These are phyloP conservation scores for Sphagnum magellanicum DNA, from an alignment of 228 moss, liverwort and hornwort genomes.

Conservation along the genomic window DNA sequence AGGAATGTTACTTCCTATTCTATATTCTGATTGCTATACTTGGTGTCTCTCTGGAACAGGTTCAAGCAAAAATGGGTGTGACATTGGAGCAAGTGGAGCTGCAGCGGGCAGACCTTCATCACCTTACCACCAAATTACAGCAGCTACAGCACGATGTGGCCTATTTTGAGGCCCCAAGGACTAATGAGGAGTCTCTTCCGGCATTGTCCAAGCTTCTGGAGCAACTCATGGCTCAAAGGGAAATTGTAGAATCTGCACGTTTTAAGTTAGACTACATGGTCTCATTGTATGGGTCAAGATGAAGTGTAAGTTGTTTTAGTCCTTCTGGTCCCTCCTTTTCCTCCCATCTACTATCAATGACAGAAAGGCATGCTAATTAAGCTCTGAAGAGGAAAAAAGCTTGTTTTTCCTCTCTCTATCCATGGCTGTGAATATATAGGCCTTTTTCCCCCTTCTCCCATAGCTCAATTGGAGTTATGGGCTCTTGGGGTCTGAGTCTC, in stretches of 20 bases:
- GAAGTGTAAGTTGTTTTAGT: no score
- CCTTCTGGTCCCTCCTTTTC: no score
- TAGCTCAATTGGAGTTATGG: no score
- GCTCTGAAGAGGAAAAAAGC: no score
- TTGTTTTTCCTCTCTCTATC: no score
- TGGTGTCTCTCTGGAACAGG: not conserved
- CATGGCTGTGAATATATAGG: no score
- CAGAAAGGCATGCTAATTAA: no score
- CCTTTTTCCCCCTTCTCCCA: no score
- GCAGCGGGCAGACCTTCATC: not conserved
- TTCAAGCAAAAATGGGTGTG: not conserved
- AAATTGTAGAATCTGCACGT: not conserved
- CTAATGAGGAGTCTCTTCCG: not conserved
- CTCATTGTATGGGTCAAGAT: not conserved
- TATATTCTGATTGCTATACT: no score
- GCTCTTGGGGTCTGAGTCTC: no score
- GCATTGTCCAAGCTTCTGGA: slow-evolving; percentile 2
- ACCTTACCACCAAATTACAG: not conserved
- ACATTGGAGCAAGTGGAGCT: not conserved
- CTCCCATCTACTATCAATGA: no score
- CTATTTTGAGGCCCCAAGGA: not conserved
- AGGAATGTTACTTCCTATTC: no score
- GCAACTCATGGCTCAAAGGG: not conserved
- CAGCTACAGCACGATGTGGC: slow-evolving; percentile 1
- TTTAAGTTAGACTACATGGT: not conserved